Conservation (phyloP, 495 filamentous ascomycete genomes). For the Barbatosphaeria neglecta region DNA sequence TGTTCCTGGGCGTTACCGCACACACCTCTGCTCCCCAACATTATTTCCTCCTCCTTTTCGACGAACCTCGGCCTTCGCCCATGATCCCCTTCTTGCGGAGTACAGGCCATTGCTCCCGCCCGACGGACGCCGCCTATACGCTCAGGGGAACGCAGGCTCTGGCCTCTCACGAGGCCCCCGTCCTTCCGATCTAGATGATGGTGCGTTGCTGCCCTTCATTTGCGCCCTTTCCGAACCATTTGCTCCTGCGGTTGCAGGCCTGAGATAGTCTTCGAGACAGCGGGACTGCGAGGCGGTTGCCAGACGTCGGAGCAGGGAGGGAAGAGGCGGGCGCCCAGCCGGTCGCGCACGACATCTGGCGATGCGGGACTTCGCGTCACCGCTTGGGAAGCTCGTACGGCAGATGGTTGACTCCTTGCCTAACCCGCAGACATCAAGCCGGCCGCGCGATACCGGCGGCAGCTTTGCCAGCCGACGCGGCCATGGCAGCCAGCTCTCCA, state of each 20-base stretch:
- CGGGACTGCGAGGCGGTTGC: not conserved
- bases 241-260: not conserved
- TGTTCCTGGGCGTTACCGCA: not conserved
- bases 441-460: conserved; percentile 41
- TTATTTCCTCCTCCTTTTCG: not conserved
- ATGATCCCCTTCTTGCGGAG: not conserved
- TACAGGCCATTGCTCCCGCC: conserved; percentile 3
- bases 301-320: not conserved
- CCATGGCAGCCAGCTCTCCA: conserved; percentile 44
- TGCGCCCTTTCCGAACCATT: not conserved
- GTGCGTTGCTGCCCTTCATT: conserved; percentile 12
- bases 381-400: not conserved
- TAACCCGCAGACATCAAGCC: conserved; percentile 37
- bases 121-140: conserved; percentile 3
- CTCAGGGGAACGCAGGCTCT: conserved; percentile 19
- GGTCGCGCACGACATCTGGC: not conserved
- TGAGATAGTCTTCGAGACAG: not conserved
- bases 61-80: not conserved
- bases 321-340: not conserved
- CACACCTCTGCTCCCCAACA: not conserved
- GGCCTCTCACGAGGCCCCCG: conserved; percentile 27
- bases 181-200: conserved; percentile 21
- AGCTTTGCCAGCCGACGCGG: conserved; percentile 44
- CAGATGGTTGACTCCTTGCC: not conserved
- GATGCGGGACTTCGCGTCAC: not conserved